These are phyloP conservation scores for Diphasiastrum complanatum DNA, from an alignment of 83 land plant genomes.

Conservation along the genomic window DNA sequence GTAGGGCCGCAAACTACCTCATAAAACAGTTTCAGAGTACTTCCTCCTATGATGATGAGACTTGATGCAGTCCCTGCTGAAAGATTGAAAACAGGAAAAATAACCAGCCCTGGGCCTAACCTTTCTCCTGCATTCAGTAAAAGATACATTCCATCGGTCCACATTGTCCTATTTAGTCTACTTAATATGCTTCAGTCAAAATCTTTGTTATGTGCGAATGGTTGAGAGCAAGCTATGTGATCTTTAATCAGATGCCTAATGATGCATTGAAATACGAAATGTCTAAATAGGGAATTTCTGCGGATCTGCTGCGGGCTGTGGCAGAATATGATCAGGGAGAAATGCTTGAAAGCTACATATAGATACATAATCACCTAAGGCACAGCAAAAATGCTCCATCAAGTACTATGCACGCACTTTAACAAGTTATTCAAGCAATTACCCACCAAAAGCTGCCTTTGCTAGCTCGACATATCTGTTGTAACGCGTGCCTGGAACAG, in stretches of 20 bases:
- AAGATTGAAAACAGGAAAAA: constrained; percentile 6
- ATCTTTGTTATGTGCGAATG: background rate
- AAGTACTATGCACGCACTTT: no score
- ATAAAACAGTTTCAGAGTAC: background rate
- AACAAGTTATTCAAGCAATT: no score
- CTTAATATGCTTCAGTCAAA: background rate
- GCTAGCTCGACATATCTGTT: constrained; percentile 82
- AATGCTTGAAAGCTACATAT: no score
- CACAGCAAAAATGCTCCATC: no score
- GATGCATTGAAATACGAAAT: no score
- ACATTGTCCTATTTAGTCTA: background rate
- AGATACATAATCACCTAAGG: no score
- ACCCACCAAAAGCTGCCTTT: constrained; percentile 90
- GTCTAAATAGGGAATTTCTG: no score
- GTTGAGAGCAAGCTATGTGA: background rate
- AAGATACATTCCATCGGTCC: background rate
- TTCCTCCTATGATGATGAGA: constrained; percentile 6
- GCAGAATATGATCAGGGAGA: no score
- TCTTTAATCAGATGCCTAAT: no score
- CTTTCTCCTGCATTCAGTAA: constrained; percentile 5
- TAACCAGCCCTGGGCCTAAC: constrained; percentile 1
- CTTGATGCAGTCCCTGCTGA: constrained; percentile 9
- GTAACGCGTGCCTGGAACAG: constrained; percentile 74
- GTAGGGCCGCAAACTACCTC: background rate
- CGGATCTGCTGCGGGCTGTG: no score